phyloP scores from a whole-genome alignment of 805 yeast genomes.

The Metschnikowia kunwiensis region DNA sequence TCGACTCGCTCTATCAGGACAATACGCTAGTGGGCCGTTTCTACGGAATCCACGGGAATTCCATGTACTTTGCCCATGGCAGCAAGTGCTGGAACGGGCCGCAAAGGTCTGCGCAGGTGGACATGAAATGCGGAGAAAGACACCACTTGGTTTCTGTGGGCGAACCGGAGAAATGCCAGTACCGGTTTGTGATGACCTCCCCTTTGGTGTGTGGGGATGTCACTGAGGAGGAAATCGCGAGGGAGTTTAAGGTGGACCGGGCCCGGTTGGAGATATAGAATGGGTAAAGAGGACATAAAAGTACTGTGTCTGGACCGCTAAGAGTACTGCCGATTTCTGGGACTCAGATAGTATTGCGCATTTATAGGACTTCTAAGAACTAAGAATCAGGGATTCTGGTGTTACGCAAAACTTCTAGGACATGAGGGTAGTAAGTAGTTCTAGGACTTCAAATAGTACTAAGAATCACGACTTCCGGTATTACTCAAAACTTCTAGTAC shows the following conservation, averaged over 20 bases:
- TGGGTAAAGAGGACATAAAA: no score
- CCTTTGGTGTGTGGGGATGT: conserved; percentile 44
- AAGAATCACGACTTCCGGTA: not conserved
- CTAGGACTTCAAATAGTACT: no score
- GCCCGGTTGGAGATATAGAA: conserved; percentile 1
- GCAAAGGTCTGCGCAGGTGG: conserved; percentile 61
- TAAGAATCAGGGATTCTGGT: no score
- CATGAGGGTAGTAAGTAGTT: no score
- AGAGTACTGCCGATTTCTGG: no score
- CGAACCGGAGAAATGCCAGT: conserved; percentile 89
- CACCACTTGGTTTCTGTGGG: conserved; percentile 59
- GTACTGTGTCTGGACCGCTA: no score
- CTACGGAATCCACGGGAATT: conserved; percentile 25
- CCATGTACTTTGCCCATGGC: conserved; percentile 55
- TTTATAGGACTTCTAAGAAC: no score
- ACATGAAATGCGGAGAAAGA: conserved; percentile 62
- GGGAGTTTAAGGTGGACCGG: conserved; percentile 14
- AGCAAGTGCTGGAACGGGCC: conserved; percentile 96
- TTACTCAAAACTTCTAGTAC: not conserved
- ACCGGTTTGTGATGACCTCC: conserved; percentile 48
- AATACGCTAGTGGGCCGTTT: conserved; percentile 22
- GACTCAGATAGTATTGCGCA: no score
- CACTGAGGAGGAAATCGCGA: conserved; percentile 13
- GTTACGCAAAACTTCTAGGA: no score
- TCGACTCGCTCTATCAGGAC: conserved; percentile 54